Evolutionary conservation across 306 rosid genomes (phyloP).

Genomic region (Erythrophleum fordii): DNA sequence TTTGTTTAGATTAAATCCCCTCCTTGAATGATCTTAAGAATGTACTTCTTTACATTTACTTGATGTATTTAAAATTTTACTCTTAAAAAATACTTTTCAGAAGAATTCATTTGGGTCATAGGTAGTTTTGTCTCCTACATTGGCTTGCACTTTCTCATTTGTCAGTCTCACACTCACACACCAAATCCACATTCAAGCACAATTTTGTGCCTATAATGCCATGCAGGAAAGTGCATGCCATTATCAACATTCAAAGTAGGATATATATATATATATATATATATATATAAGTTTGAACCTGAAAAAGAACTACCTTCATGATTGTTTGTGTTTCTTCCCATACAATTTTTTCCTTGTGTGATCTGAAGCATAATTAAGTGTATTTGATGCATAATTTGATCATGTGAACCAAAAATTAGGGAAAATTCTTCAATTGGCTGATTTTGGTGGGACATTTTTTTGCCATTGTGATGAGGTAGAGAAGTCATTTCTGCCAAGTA

Average conservation of each 20-base stretch:
- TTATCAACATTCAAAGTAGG: not conserved
- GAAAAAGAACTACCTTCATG: too few species aligned
- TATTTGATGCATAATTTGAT: not conserved
- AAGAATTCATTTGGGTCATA: too few species aligned
- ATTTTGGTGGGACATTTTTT: conserved; percentile 28
- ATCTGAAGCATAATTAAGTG: not conserved
- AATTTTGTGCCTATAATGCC: too few species aligned
- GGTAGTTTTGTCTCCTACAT: not conserved
- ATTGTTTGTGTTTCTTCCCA: too few species aligned
- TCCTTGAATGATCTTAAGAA: not conserved
- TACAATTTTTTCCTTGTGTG: not conserved
- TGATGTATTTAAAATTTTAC: not conserved
- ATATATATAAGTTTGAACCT: too few species aligned
- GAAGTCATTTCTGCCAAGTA: conserved; percentile 91
- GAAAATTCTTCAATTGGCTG: conserved; percentile 24
- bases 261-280: not conserved
- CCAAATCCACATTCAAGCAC: too few species aligned
- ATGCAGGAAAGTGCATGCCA: not conserved
- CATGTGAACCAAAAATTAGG: not conserved
- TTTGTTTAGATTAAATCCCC: not conserved
- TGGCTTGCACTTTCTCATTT: not conserved
- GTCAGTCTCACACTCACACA: not conserved
- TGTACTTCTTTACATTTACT: not conserved
- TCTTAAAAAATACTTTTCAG: not conserved
- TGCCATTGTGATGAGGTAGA: conserved; percentile 45